A percentile compares a stretch with the other conserved stretches of the same genome.
These are phyloP conservation scores for Parasitella parasitica DNA, from an alignment of 371 early-diverging fungal species.

Conservation along the genomic window DNA sequence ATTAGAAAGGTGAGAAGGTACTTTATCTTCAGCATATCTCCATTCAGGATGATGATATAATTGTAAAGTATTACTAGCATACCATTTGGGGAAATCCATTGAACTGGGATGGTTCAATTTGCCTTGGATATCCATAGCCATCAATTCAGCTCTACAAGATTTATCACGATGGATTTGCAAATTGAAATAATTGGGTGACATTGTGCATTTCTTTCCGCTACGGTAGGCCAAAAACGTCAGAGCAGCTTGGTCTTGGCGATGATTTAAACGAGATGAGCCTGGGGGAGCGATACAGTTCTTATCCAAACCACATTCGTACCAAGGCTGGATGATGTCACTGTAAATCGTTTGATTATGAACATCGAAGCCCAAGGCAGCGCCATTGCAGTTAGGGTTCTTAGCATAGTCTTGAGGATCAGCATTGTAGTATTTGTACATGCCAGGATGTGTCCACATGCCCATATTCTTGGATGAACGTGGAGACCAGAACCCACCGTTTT, in stretches of 20 bases:
- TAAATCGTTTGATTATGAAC: conserved; percentile 35
- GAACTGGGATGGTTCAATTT: conserved; percentile 29
- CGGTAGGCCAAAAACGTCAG: conserved; percentile 49
- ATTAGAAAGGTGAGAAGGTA: conserved; percentile 17
- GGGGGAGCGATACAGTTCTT: conserved; percentile 59
- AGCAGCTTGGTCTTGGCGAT: conserved; percentile 62
- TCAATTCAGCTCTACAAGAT: conserved; percentile 23
- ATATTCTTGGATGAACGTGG: conserved; percentile 44
- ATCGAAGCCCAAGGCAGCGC: conserved; percentile 56
- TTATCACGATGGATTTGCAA: conserved; percentile 27
- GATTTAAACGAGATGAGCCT: conserved; percentile 52
- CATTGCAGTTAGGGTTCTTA: conserved; percentile 53
- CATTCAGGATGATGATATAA: conserved; percentile 36
- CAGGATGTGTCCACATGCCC: conserved; percentile 50
- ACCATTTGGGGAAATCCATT: conserved; percentile 33
- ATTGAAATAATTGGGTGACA: conserved; percentile 14
- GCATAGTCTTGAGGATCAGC: conserved; percentile 36
- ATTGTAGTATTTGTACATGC: conserved; percentile 46
- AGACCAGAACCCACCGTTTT: conserved; percentile 47
- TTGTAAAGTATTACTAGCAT: conserved; percentile 22
- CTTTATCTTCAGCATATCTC: conserved; percentile 28
- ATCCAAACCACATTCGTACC: conserved; percentile 49
- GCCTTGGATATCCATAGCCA: conserved; percentile 24
- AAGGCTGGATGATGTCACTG: conserved; percentile 42
- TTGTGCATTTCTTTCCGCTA: conserved; percentile 20